Base-by-base conservation (phyloP, 176 grass and related monocot species). In the Alloteropsis semialata region DNA sequence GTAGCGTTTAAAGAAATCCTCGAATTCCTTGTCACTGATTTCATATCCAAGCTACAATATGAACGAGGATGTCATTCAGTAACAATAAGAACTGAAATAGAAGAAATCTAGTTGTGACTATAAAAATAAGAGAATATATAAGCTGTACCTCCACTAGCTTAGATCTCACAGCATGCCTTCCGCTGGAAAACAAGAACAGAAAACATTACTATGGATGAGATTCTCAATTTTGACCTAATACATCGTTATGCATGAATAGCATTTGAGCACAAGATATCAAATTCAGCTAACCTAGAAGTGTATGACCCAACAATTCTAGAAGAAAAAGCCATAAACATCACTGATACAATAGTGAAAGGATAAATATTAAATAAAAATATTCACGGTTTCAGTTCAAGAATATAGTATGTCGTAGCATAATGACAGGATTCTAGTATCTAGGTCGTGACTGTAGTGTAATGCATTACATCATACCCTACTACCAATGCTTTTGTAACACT, bases 1-100 rank as follows among this genome's bases (percentile, higher is more conserved):
- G 80, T 96, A 99, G 66, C 93, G 96, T 80, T 88, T 99, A 87
- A 99, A 99, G 70, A 96, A 93, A 83, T 96, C 96, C 74, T 94
- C 87, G 62, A 99, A 88, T 90, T 99, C 96, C 81, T 94, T 90
- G 27, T 91, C 96, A 82, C 53, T 78, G 67, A 99, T 89, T 37
- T 96, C 89, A 90, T 96, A 99, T 73, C 96, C 96, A 69, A 96
- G 91, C 93, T 99, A 80, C 77, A 77, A 14, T 72, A 74, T n/a
- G 65, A 39, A 77, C 19, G n/a, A 88, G 5, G 36, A 63, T 66
- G 37, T 74, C 32, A 82, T 73, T 73, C 4, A 88, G 70, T 16
- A n/a, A n/a, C n/a, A n/a, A 48, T 63, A 51, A 56, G 55, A 34
- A 65, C 3, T 44, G n/a, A 9, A 75, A 60, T 27, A 65, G 34